Percentiles rank a stretch among this genome's conserved stretches.
Evolutionary conservation across 495 filamentous ascomycete species (phyloP).

Genomic region (Podospora conica): DNA sequence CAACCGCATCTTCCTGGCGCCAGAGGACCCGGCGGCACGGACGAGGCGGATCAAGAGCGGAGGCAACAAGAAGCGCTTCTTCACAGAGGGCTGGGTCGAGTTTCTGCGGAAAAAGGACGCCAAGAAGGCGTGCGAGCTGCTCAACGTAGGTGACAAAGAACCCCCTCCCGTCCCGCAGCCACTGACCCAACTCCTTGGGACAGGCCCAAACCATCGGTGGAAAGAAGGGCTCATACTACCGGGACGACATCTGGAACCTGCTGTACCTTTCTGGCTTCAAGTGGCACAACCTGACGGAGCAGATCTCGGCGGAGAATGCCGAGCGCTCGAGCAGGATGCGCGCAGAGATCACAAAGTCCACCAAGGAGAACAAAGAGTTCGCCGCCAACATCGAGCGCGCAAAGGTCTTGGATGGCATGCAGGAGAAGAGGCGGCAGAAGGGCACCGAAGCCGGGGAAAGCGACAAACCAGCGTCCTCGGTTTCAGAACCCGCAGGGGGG

Average conservation of each 20-base stretch:
- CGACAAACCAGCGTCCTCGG: not conserved
- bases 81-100: constrained; percentile 92
- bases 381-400: constrained; percentile 67
- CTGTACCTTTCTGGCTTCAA: constrained; percentile 79
- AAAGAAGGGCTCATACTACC: constrained; percentile 81
- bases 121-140: constrained; percentile 72
- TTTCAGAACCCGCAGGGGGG: constrained; percentile 15
- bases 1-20: constrained; percentile 80
- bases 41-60: constrained; percentile 54
- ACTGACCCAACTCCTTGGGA: not conserved
- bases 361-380: constrained; percentile 78
- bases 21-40: constrained; percentile 62
- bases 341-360: constrained; percentile 70
- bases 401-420: constrained; percentile 67
- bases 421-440: constrained; percentile 37
- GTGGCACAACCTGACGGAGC: constrained; percentile 53
- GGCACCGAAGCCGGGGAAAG: constrained; percentile 22
- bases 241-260: constrained; percentile 83
- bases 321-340: constrained; percentile 73
- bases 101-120: constrained; percentile 61
- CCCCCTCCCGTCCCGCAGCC: not conserved
- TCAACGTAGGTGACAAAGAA: constrained; percentile 50
- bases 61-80: constrained; percentile 85
- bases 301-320: constrained; percentile 73
- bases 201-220: constrained; percentile 66